Conservation (phyloP, 2,329 filamentous ascomycete species). For the Delphinella strobiligena region DNA sequence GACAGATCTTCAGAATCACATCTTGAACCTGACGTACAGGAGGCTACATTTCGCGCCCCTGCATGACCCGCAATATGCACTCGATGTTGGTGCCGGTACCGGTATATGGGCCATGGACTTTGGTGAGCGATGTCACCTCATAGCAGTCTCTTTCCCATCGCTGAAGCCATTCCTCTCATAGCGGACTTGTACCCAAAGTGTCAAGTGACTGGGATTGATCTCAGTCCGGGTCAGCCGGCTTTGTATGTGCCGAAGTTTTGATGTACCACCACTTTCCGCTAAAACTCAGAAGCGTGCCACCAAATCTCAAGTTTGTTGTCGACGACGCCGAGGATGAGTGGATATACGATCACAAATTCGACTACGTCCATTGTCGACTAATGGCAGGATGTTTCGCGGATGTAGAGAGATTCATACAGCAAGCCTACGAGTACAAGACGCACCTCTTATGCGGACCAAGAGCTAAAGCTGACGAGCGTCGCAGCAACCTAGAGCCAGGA, state of each 20-base stretch:
- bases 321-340: slow-evolving; percentile 52
- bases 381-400: slow-evolving; percentile 42
- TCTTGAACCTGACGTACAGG: slow-evolving; percentile 37
- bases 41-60: slow-evolving; percentile 35
- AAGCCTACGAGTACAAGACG: slow-evolving; percentile 32
- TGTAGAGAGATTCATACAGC: slow-evolving; percentile 36
- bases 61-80: slow-evolving; percentile 26
- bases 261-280: background rate
- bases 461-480: slow-evolving; percentile 9
- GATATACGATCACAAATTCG: slow-evolving; percentile 41
- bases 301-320: slow-evolving; percentile 50
- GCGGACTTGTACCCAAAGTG: slow-evolving; percentile 30
- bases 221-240: slow-evolving; percentile 38
- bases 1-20: slow-evolving; percentile 27
- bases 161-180: slow-evolving; percentile 4
- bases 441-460: background rate
- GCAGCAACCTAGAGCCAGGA: slow-evolving; percentile 34
- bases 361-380: slow-evolving; percentile 43
- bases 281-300: slow-evolving; percentile 33
- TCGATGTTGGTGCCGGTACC: slow-evolving; percentile 42
- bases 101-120: slow-evolving; percentile 48
- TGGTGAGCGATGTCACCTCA: slow-evolving; percentile 17
- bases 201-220: slow-evolving; percentile 30
- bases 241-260: slow-evolving; percentile 16
- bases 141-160: background rate